These are phyloP conservation scores for Xanthoceras sorbifolium DNA, from an alignment of 345 rosid species.

Conservation along the genomic window DNA sequence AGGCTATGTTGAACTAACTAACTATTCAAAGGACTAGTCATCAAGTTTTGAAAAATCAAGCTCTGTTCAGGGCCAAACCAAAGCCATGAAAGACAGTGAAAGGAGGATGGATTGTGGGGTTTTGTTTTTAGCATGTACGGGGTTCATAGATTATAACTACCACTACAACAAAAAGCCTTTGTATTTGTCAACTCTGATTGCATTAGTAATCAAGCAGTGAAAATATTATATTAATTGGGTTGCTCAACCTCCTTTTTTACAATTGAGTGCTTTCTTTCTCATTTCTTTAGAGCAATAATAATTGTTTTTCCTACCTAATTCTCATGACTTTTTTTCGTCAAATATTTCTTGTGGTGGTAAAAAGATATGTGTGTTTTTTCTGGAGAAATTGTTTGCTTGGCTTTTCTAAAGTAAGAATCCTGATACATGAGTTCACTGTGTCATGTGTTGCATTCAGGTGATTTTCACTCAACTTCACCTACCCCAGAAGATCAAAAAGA, in stretches of 20 bases:
- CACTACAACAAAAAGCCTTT: neutral
- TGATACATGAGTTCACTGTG: slow-evolving; percentile 15
- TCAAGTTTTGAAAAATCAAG: slow-evolving; percentile 1
- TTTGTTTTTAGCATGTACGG: neutral
- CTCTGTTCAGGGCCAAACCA: slow-evolving; percentile 23
- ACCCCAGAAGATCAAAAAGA: slow-evolving; percentile 3
- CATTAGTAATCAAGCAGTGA: neutral
- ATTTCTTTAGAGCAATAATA: slow-evolving; percentile 7
- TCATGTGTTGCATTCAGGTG: slow-evolving; percentile 25
- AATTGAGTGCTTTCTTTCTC: neutral
- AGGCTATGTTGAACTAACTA: neutral
- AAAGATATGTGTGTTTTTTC: neutral
- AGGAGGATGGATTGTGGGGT: slow-evolving; percentile 7
- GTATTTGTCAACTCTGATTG: slow-evolving; percentile 22
- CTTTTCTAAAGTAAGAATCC: slow-evolving; percentile 21
- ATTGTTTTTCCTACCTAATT: slow-evolving; percentile 30
- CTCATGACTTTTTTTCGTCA: slow-evolving; percentile 21
- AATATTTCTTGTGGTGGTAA: neutral
- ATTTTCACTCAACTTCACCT: slow-evolving; percentile 2
- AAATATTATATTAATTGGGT: slow-evolving; percentile 5
- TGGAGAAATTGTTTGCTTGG: neutral
- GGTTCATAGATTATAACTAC: slow-evolving; percentile 16
- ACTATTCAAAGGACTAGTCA: neutral
- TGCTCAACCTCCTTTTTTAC: slow-evolving; percentile 17
- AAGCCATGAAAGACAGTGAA: slow-evolving; percentile 17